phyloP scores from a whole-genome alignment of 75 land plant genomes.

The Cupressus sempervirens region DNA sequence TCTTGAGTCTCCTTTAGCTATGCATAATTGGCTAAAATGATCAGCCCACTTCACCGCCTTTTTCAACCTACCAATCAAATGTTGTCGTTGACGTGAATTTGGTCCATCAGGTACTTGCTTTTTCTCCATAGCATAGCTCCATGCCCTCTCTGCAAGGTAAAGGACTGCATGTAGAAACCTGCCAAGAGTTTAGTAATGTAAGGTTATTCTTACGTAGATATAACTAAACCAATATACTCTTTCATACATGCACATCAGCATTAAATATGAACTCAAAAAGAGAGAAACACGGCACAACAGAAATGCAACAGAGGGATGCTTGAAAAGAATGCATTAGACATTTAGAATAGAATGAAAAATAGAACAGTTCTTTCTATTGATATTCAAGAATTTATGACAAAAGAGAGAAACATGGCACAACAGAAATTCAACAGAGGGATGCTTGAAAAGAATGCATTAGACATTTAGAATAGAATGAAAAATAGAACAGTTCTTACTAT shows the following conservation, averaged over 20 bases:
- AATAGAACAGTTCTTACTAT: background rate
- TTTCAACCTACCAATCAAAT: slow-evolving; percentile 73
- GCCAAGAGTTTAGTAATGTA: slow-evolving; percentile 4
- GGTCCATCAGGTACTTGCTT: slow-evolving; percentile 68
- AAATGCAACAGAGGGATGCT: background rate
- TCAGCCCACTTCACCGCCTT: slow-evolving; percentile 95
- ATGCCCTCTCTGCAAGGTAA: slow-evolving; percentile 94
- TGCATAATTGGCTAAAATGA: slow-evolving; percentile 74
- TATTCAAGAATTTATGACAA: background rate
- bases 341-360: background rate
- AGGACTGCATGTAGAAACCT: slow-evolving; percentile 90
- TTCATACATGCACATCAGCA: background rate
- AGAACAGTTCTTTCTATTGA: background rate
- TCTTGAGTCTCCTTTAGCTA: slow-evolving; percentile 81
- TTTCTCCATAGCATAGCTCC: slow-evolving; percentile 98
- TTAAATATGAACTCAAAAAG: background rate
- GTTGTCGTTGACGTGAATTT: slow-evolving; percentile 63
- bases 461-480: background rate
- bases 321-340: background rate
- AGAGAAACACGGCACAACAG: background rate
- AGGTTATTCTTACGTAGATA: background rate
- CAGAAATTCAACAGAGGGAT: background rate
- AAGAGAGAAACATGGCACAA: background rate
- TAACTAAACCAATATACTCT: background rate
- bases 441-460: background rate